These are phyloP conservation scores for Aurifilum marmelostoma DNA, from an alignment of 2,329 filamentous ascomycete genomes.

Conservation along the genomic window DNA sequence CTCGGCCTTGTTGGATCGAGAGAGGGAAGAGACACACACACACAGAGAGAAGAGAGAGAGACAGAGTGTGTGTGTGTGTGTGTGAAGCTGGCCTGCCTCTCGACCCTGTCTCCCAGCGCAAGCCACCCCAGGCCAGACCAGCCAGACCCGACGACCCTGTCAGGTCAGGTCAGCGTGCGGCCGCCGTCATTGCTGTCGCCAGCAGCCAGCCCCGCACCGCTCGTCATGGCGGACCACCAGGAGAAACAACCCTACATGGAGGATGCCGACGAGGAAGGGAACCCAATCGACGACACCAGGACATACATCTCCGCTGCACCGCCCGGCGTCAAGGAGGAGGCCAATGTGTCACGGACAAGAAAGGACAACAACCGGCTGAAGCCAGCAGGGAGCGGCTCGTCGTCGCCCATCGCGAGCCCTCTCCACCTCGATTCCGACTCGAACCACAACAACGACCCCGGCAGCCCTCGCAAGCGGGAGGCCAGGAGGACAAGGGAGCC, in stretches of 20 bases:
- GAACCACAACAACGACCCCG: constrained; percentile 43
- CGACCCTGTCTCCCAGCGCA: neutral
- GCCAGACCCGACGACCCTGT: neutral
- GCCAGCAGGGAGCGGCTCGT: constrained; percentile 41
- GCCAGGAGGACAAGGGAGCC: constrained; percentile 38
- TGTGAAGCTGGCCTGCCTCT: neutral
- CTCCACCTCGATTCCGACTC: constrained; percentile 49
- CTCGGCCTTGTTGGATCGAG: neutral
- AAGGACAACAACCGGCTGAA: constrained; percentile 41
- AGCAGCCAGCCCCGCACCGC: neutral
- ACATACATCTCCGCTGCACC: constrained; percentile 52
- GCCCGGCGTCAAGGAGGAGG: constrained; percentile 51
- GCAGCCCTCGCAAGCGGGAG: constrained; percentile 39
- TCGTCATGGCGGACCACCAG: constrained; percentile 47
- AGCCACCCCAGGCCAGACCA: neutral
- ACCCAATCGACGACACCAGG: constrained; percentile 43
- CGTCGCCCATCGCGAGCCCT: constrained; percentile 36
- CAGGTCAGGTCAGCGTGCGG: neutral
- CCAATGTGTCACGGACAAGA: constrained; percentile 56
- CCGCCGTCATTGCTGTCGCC: neutral
- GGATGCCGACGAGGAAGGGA: constrained; percentile 55
- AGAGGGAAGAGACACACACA: too few species aligned
- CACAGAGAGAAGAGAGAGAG: too few species aligned
- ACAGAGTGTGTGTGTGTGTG: too few species aligned
- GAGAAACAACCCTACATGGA: constrained; percentile 50